Evolutionary conservation across 768 basidiomycete genomes (phyloP).

Genomic region (Lentinus brumalis): DNA sequence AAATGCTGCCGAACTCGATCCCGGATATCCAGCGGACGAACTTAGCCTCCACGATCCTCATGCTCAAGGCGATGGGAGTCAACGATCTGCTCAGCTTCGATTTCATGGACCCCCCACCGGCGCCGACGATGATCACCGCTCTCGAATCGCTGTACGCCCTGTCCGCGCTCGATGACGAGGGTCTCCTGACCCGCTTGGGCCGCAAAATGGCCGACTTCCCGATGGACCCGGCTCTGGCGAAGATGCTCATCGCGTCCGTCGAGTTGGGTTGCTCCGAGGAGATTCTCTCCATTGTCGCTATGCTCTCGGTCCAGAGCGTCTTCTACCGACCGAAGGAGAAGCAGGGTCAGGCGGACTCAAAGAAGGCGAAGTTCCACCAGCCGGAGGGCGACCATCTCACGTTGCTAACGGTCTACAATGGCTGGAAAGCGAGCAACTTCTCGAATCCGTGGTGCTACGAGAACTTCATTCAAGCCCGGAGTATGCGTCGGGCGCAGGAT

Average conservation of each 20-base stretch:
- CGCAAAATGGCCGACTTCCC: slow-evolving; percentile 99
- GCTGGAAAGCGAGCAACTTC: slow-evolving; percentile 96
- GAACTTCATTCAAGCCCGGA: slow-evolving; percentile 97
- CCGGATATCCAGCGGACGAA: slow-evolving; percentile 98
- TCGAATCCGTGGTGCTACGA: slow-evolving; percentile 99
- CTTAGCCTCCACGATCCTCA: slow-evolving; percentile 87
- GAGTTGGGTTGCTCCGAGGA: slow-evolving; percentile 98
- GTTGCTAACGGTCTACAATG: slow-evolving; percentile 93
- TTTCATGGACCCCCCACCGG: slow-evolving; percentile 99
- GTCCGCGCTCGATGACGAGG: slow-evolving; percentile 96
- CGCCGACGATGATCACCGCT: slow-evolving; percentile 95
- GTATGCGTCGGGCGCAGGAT: slow-evolving; percentile 96
- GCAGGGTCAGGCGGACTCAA: slow-evolving; percentile 98
- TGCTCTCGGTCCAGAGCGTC: slow-evolving; percentile 94
- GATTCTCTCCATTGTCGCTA: slow-evolving; percentile 94
- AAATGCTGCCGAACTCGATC: slow-evolving; percentile 97
- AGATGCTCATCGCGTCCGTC: slow-evolving; percentile 98
- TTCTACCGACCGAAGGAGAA: slow-evolving; percentile 99
- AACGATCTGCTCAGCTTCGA: slow-evolving; percentile 98
- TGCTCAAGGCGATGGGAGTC: slow-evolving; percentile 98
- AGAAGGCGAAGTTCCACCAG: slow-evolving; percentile 99
- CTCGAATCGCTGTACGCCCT: slow-evolving; percentile 93
- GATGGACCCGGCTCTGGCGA: slow-evolving; percentile 93
- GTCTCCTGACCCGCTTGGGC: slow-evolving; percentile 88
- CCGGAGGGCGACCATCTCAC: slow-evolving; percentile 97